Base-by-base conservation (phyloP, 768 basidiomycete genomes). In the Hypholoma fasciculare region DNA sequence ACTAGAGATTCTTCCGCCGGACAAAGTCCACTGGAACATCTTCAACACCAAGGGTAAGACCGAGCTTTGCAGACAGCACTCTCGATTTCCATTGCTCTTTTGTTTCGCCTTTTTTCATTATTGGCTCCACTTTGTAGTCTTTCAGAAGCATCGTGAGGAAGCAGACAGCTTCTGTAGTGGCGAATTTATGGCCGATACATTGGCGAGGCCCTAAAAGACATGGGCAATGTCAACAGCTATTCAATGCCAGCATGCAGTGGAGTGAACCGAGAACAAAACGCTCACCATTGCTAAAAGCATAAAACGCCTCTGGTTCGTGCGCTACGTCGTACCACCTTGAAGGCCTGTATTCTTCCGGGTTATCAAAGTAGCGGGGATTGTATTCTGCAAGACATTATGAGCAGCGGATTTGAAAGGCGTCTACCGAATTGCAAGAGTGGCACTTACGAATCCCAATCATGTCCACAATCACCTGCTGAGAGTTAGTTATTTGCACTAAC, bases 131-230 rank as follows among this genome's bases (percentile, higher is more conserved):
- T 30, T 67, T 72, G 77, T 79, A 85, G 43, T 85, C 84, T 13
- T 79, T 74, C 20, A 84, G 65, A 8, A 85, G 64, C 61, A 74
- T 67, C 1, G 80, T 73, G 13, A 86, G 72, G 70, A 85, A 81
- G 49, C 75, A 77, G 16, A 85, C 76, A 3, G 76, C 73, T 63
- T 86, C 83, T 0, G 72, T 75, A 0, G 75, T 72, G 4, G 84
- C 81, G 58, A 87, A 86, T 58, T 76, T 82, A 17, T 79, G 69
- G 6, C 84, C 85, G 9, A 84, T 66, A 59, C 85, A 86, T 16
- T 73, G 73, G 8, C 83, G 76, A 26, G 59, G 47, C 5, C 50
- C 50, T 52, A 34, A 34, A 5, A 34, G 30, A 34, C 6, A 34
- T 34, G 30, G 30, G 1, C 30, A 7, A 34, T 9, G 9, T 34